These are phyloP conservation scores for Kwoniella mangroviensis DNA, from an alignment of 768 basidiomycete genomes.

Conservation along the genomic window DNA sequence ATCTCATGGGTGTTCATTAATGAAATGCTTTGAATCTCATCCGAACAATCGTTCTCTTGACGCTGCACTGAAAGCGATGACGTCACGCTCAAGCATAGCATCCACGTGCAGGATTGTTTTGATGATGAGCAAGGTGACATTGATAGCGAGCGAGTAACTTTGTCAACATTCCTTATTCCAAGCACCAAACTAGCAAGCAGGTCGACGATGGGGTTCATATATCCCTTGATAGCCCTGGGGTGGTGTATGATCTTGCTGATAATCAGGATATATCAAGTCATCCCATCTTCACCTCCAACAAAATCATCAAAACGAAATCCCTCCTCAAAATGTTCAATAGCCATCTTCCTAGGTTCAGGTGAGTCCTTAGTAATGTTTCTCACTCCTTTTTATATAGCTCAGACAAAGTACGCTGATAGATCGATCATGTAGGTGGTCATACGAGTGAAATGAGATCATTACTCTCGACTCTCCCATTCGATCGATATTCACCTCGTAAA, in stretches of 20 bases:
- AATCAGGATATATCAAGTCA: constrained; percentile 30
- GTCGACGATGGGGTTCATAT: too few species aligned
- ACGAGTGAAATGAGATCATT: constrained; percentile 83
- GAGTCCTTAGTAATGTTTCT: constrained; percentile 39
- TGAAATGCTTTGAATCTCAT: too few species aligned
- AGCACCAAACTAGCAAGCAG: too few species aligned
- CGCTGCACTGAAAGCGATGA: neutral
- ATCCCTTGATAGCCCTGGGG: neutral
- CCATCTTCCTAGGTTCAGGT: constrained; percentile 95
- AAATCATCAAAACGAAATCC: neutral
- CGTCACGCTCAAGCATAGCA: neutral
- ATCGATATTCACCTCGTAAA: constrained; percentile 73
- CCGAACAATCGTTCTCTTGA: too few species aligned
- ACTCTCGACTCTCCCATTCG: constrained; percentile 72
- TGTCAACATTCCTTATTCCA: too few species aligned
- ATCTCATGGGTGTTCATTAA: too few species aligned
- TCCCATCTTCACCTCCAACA: constrained; percentile 13
- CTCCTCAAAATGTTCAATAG: constrained; percentile 63
- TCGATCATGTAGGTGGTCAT: constrained; percentile 75
- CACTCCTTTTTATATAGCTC: too few species aligned
- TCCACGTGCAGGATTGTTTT: neutral
- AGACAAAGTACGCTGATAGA: constrained; percentile 9
- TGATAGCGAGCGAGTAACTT: neutral
- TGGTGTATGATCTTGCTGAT: constrained; percentile 12
- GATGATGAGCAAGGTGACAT: neutral